Evolutionary conservation across 1,284 basidiomycete genomes (phyloP).

Genomic region (Sporisorium reilianum): DNA sequence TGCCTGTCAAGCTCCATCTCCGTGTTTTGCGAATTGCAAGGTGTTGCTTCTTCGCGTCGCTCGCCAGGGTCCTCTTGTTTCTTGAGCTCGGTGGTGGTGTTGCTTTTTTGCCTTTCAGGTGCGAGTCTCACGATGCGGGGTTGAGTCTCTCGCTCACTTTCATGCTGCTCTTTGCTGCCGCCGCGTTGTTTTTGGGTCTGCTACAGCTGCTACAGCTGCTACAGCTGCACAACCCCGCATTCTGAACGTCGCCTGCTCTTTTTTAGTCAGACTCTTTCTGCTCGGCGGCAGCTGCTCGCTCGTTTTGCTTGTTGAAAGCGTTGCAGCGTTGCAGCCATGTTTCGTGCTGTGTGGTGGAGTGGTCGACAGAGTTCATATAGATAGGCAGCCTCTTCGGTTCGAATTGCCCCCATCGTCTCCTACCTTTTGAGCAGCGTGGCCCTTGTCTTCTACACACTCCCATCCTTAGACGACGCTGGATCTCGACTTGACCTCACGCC

Average conservation of each 20-base stretch:
- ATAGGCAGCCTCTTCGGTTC: background rate
- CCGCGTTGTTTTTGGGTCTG: background rate
- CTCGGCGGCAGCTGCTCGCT: conserved; percentile 1
- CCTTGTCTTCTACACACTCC: background rate
- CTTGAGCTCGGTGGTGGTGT: no score
- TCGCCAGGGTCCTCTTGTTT: conserved; percentile 8
- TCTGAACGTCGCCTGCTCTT: background rate
- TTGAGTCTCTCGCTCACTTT: background rate
- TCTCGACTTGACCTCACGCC: background rate
- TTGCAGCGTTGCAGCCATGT: background rate
- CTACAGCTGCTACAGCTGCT: no score
- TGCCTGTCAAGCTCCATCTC: background rate
- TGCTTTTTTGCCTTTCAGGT: conserved; percentile 8
- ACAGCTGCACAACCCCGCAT: conserved; percentile 11
- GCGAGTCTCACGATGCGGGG: conserved; percentile 4
- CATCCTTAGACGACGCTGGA: background rate
- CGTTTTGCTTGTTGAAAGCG: conserved; percentile 7
- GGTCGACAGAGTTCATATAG: background rate
- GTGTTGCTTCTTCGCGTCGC: background rate
- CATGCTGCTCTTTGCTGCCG: background rate
- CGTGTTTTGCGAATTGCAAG: background rate
- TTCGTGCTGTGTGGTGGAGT: no score
- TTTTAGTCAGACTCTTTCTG: background rate
- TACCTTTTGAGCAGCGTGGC: background rate
- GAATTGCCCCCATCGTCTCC: background rate